These are phyloP conservation scores for Purpureocillium takamizusanense DNA, from an alignment of 2,329 filamentous ascomycete genomes.

Conservation along the genomic window DNA sequence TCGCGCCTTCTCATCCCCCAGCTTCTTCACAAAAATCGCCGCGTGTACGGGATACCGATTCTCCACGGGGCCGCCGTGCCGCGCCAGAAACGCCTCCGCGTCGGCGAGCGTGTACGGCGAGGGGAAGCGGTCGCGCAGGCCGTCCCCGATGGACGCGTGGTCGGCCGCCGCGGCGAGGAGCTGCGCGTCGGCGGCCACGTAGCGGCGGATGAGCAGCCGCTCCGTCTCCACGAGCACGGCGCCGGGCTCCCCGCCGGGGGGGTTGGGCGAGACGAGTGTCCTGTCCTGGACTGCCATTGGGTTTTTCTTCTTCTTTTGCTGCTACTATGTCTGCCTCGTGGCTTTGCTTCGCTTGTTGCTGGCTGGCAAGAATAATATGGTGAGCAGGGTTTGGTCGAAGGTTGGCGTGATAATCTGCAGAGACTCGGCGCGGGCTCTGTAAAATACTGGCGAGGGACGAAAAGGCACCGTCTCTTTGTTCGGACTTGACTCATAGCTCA, in stretches of 20 bases:
- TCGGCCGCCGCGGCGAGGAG: slow-evolving; percentile 25
- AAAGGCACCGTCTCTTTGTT: no score
- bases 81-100: slow-evolving; percentile 26
- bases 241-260: slow-evolving; percentile 17
- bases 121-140: slow-evolving; percentile 36
- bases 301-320: background rate
- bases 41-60: slow-evolving; percentile 18
- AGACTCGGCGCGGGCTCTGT: no score
- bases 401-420: no score
- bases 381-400: no score
- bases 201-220: slow-evolving; percentile 31
- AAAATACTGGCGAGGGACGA: no score
- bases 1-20: no score
- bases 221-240: slow-evolving; percentile 21
- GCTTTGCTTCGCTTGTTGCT: no score
- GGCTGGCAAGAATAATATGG: no score
- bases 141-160: slow-evolving; percentile 24
- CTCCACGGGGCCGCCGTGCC: slow-evolving; percentile 7
- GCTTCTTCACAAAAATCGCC: slow-evolving; percentile 27
- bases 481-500: no score
- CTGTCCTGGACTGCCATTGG: background rate
- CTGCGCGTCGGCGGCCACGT: slow-evolving; percentile 26
- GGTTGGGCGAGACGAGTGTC: slow-evolving; percentile 1
- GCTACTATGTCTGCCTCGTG: no score
- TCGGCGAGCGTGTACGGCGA: slow-evolving; percentile 32